Evolutionary conservation across 179 eudicot genomes (phyloP), one percentile per base, ranked within the genome.

Genomic region (Actinidia chinensis): DNA sequence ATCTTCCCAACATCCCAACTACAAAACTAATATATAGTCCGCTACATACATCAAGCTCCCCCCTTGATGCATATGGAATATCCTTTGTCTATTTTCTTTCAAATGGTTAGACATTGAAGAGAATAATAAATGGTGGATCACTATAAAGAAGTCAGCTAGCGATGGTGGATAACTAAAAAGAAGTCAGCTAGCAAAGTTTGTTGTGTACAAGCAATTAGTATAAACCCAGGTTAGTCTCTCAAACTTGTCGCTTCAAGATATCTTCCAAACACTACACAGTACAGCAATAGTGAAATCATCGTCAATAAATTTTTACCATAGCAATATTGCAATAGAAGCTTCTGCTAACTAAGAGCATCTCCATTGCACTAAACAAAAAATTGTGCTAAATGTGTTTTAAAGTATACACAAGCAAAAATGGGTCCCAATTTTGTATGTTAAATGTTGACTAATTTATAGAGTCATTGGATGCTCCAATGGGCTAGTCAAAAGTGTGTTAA

Each of bases 221-320:
- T 20, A 20, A 33, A 68, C 28, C 52, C 11, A 44, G 17, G 55
- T 46, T 20, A 46, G 20, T 68, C 73, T 44, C 33, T 46, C 54
- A 46, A 50, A 68, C 47, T 20, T 44, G 52, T 68, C 55, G 22
- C 36, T 20, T 36, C 69, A 46, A 11, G 33, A 20, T 68, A 43
- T 18, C 25, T 66, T 66, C 71, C 71, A 20, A 68, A 68, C 72
- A 46, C 54, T 68, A 68, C 9, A 54, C 51, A 68, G 40, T 36
- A 3, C 40, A 36, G 40, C 40, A 44, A 46, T 6, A 44, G 17
- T 0, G 73, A 68, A 68, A 46, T 68, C 54, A 68, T 44, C 33
- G 12, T 44, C 69, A 15, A 14, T 65, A 65, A n/a, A 33, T 33
- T 65, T 36, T 33, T 20, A 65, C 69, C 14, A 65, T 14, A 36